Base-by-base conservation (phyloP, 805 yeast genomes). In the Hanseniaspora mollemarum region DNA sequence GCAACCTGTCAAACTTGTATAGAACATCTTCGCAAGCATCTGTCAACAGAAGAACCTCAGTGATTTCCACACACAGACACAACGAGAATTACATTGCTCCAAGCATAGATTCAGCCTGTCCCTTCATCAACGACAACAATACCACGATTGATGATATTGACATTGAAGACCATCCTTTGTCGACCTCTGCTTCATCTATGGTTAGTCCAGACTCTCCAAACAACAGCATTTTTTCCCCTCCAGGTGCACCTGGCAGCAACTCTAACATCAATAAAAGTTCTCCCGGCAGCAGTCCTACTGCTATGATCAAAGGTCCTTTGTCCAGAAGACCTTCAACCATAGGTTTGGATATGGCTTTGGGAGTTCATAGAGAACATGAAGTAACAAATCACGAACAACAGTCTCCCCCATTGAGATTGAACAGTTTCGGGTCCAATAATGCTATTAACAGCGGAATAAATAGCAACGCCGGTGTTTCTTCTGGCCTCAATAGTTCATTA, bases 11-110 rank as follows among this genome's bases (percentile, higher is more conserved):
- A 13, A 48, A 41, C 29, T 35, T 52, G 16, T 33, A 32, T 18
- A 42, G 36, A 32, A 48, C 42, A 32, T 25, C 43, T 16, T 54
- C 52, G 35, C 60, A 56, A 48, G 50, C 58, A 13, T 55, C 46
- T 43, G 54, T 54, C 16, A 57, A 51, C 5, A 56, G 56, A 37
- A 53, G 55, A 25, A 56, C 52, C 24, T 53, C 42, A 42, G 55
- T 33, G 43, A 54, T 31, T 31, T 60, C 63, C 38, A 55, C 55
- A 36, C 66, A 60, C 49, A 63, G 60, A 55, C 68, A 70, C 15
- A 58, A 66, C 33, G 84, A 85, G 62, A 83, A 87, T 63, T 76
- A 66, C 57, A 83, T 86, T 19, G 83, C 94, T 1, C 88, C 95
- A 0, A 85, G 85, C 6, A 69, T 86, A 57, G 94, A 85, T 58